Evolutionary conservation across 768 basidiomycete genomes (phyloP).

Genomic region (Russula lepida): DNA sequence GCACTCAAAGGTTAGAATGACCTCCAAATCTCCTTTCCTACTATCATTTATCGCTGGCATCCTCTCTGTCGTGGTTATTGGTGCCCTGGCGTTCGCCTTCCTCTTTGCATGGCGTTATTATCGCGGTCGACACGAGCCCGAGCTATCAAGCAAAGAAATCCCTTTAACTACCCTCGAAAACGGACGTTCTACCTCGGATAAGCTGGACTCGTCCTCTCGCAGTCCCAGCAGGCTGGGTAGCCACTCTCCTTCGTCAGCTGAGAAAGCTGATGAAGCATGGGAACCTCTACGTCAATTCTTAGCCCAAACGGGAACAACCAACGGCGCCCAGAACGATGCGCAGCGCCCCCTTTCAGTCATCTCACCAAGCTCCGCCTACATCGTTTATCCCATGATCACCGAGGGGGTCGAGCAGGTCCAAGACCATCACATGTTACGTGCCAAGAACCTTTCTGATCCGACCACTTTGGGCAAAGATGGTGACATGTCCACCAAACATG

Average conservation of each 20-base stretch:
- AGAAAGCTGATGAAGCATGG: not conserved
- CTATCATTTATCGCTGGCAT: constrained; percentile 2
- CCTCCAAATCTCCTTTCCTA: constrained; percentile 4
- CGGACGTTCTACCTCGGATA: not conserved
- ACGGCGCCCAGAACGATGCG: not conserved
- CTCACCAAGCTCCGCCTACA: not conserved
- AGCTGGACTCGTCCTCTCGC: not conserved
- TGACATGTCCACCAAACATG: not conserved
- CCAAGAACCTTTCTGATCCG: not conserved
- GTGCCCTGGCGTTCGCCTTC: not conserved
- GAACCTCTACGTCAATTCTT: not conserved
- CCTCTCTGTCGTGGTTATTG: not conserved
- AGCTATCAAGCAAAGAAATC: not conserved
- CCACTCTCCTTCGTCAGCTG: not conserved
- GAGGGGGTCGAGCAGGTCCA: not conserved
- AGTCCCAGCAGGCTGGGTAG: constrained; percentile 13
- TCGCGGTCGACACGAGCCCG: not conserved
- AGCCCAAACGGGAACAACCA: not conserved
- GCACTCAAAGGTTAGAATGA: not conserved
- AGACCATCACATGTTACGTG: not conserved
- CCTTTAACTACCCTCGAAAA: constrained; percentile 6
- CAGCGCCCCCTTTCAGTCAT: not conserved
- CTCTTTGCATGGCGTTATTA: not conserved
- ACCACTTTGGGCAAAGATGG: not conserved
- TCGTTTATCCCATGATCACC: not conserved